phyloP scores from a whole-genome alignment of 2,329 filamentous ascomycete genomes.

The Penicillium sclerotiorum region DNA sequence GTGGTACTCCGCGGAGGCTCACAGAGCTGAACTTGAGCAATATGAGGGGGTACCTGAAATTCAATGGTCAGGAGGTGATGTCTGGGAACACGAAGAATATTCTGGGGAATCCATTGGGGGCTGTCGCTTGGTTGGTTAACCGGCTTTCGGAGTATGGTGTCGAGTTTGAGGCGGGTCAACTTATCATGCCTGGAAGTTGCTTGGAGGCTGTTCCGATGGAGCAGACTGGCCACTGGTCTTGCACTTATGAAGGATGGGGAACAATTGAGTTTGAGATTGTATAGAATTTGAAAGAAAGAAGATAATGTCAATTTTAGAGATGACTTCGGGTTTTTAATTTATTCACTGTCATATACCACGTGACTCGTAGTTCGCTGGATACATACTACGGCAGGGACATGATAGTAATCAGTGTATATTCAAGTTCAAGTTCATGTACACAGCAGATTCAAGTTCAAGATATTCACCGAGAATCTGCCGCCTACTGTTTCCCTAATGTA shows the following conservation, averaged over 20 bases:
- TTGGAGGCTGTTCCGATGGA: conserved; percentile 19
- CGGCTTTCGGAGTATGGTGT: conserved; percentile 16
- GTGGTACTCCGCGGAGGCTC: conserved; percentile 17
- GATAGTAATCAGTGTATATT: too few species aligned
- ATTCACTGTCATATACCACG: too few species aligned
- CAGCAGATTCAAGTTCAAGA: too few species aligned
- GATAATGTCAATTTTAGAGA: too few species aligned
- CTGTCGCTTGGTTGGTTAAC: conserved; percentile 21
- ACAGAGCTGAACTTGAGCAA: conserved; percentile 18
- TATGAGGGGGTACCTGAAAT: conserved; percentile 11
- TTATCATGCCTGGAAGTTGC: conserved; percentile 21
- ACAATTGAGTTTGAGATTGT: conserved; percentile 22
- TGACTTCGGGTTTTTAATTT: too few species aligned
- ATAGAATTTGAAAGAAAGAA: too few species aligned
- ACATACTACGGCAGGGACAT: too few species aligned
- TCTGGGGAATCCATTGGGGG: conserved; percentile 18
- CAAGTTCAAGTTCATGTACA: too few species aligned
- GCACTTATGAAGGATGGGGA: conserved; percentile 20
- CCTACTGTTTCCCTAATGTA: too few species aligned
- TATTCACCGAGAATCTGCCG: too few species aligned
- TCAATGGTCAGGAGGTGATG: conserved; percentile 21
- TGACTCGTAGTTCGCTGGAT: too few species aligned
- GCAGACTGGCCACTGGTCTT: conserved; percentile 14
- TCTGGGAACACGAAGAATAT: conserved; percentile 20
- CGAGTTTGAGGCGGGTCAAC: conserved; percentile 17